Percentiles rank a stretch among this genome's conserved stretches.
Conservation (phyloP, 2,329 filamentous ascomycete genomes). For the Ophiosphaerella herpotricha region DNA sequence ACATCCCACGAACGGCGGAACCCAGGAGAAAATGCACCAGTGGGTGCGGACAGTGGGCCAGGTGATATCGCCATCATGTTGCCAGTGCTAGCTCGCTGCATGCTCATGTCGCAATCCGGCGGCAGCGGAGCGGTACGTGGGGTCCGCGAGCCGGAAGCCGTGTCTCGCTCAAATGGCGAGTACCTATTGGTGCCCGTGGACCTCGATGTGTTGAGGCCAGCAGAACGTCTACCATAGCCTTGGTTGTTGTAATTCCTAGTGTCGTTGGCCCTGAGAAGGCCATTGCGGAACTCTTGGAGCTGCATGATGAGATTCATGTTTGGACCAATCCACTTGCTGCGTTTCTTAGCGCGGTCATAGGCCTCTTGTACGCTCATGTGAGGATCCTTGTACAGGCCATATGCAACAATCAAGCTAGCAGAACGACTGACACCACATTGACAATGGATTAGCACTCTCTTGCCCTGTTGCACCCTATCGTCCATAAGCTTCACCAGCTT, state of each 20-base stretch:
- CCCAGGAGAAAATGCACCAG: constrained; percentile 41
- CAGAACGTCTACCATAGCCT: constrained; percentile 39
- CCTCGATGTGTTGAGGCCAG: constrained; percentile 32
- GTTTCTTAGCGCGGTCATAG: constrained; percentile 78
- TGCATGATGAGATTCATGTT: constrained; percentile 95
- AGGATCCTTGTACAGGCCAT: constrained; percentile 79
- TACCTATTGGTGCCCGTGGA: constrained; percentile 34
- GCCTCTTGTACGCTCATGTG: constrained; percentile 79
- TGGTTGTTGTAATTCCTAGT: constrained; percentile 37
- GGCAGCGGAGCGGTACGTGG: constrained; percentile 46
- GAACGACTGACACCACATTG: constrained; percentile 86
- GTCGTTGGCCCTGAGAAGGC: constrained; percentile 47
- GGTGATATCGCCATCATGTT: constrained; percentile 50
- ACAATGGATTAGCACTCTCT: constrained; percentile 81
- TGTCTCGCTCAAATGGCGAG: constrained; percentile 40
- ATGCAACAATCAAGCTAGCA: constrained; percentile 84
- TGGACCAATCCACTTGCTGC: constrained; percentile 85
- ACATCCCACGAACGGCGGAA: constrained; percentile 50
- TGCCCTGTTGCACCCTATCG: constrained; percentile 70
- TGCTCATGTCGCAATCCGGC: constrained; percentile 54
- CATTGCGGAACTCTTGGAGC: constrained; percentile 73
- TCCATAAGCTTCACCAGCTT: constrained; percentile 77
- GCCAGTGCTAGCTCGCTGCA: constrained; percentile 51
- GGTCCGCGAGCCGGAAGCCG: constrained; percentile 38
- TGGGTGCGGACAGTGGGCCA: constrained; percentile 47